Base-by-base conservation (phyloP, 768 basidiomycete species). In the Leccinum fibrillosum region DNA sequence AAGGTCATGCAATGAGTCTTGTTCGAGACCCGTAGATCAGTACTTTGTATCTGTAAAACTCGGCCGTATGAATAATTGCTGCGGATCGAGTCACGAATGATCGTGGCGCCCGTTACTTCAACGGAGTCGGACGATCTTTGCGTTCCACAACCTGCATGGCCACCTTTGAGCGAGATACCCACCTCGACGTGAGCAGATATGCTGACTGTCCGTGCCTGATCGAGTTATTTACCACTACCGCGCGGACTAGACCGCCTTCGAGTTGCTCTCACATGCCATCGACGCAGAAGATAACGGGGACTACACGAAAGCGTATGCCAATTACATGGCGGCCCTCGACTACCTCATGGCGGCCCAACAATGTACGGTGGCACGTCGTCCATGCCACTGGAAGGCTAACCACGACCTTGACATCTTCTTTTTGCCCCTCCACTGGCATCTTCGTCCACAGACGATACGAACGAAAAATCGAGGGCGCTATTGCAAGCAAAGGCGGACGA, bases 331-430 rank as follows among this genome's bases (percentile, higher is more conserved):
- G 76, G 82, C 92, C 2, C 81, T 98, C 57, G 96, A 98, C 72
- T 98, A 94, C 74, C 98, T 98, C 75, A 92, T 97, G 89, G 89
- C 97, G 65, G 93, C 94, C 13, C 78, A 93, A 69, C 93, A 92
- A 74, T 92, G 92, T 93, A 62, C 4, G n/a, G 69, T 59, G 28
- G 12, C 10, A n/a, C 15, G 19, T 42, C 9, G 13, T 42, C 19
- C 30, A 7, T n/a, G 44, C 12, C 21, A 19, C 21, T 19, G 8
- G 10, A 9, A 15, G 30, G 5, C 23, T 44, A 3, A 19, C 11
- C 55, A 25, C n/a, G 4, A n/a, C 11, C 21, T 32, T 32, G 4
- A n/a, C 15, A 25, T 25, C 32, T 39, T 15, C 39, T 10, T 2
- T 7, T 13, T n/a, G 21, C 17, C 17, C n/a, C 28, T 9, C 10